Evolutionary conservation across 345 rosid genomes (phyloP), one percentile per base, ranked within the genome.

Genomic region (Punica granatum): DNA sequence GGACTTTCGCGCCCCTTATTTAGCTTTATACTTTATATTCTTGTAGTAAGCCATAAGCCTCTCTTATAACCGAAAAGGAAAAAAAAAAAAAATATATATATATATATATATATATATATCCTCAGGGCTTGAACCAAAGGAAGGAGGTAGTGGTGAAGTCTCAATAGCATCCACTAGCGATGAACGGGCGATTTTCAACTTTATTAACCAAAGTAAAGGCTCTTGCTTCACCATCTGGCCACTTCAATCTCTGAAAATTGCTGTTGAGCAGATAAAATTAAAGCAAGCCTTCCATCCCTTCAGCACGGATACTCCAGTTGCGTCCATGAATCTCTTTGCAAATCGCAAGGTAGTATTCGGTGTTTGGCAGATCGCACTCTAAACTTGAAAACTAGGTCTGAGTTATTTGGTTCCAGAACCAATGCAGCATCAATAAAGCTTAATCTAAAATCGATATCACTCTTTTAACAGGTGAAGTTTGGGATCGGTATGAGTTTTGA

Each of bases 121-220:
- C n/a, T n/a, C n/a, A n/a, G n/a, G n/a, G 97, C 98, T 76, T 93
- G 97, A 76, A 90, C 92, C 81, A 93, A 72, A 0, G 97, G 97
- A 60, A 93, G 90, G 75, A 93, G 92, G 75, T 89, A 78, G 37
- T 92, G 83, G 58, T 87, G n/a, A 93, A 53, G 92, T 90, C 73
- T 93, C 89, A 67, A 93, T 85, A 54, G 96, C 96, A 73, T 87
- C 97, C 58, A 74, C 75, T 16, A 88, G 91, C 64, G 70, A 73
- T 23, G 96, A 81, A 70, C 82, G 92, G 51, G 83, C 80, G 73
- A 85, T 83, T 76, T 88, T 80, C 70, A 93, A 72, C 78, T 89
- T 93, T 46, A 94, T 93, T 67, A 90, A 78, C 79, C 83, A 87
- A 68, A 90, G 83, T 21, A 93, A 72, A 48, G 90, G 90, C 60